Evolutionary conservation across 768 basidiomycete genomes (phyloP), one percentile per base, ranked within the genome.

Genomic region (Suillus subluteus): DNA sequence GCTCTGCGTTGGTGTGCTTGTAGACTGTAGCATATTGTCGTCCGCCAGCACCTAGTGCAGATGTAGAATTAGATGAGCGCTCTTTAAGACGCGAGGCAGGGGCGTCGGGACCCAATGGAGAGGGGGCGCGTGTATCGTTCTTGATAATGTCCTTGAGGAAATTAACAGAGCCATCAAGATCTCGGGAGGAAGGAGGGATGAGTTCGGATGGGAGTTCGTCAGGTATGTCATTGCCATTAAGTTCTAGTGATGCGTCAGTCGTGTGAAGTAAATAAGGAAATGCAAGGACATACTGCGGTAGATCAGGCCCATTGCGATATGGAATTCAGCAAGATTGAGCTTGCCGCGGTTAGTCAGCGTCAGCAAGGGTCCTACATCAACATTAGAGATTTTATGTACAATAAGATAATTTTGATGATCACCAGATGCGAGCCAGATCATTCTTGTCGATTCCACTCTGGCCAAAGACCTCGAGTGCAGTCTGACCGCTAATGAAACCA

Each of bases 221-320:
- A 2, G 98, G 98, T 54, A 99, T 88, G 1, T 89, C 87, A 78
- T 94, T 96, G 12, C 98, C 97, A 75, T 96, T 98, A 32, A 99
- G 84, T 54, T 88, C 96, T 99, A 50, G 40, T 48, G 23, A 63
- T 32, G 18, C 1, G 30, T 15, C 5, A 64, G 23, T 52, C n/a
- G 21, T 50, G 61, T 40, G 37, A 65, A 61, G 62, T 18, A 40
- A 7, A 64, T 11, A 7, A 13, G 46, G 6, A 30, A 21, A 63
- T 65, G 26, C 32, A 65, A 35, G 26, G 62, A 87, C 93, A 71
- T 80, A 98, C 97, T 86, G 74, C 98, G 90, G 79, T 96, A 98
- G 73, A 99, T 99, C 65, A 99, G 82, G 62, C 94, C 95, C 97
- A 99, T 99, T 0, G 98, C 98, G 66, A 98, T 93, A 75, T 99